Conservation (phyloP, 106 monocot genomes). For the Acanthochlamys bracteata region DNA sequence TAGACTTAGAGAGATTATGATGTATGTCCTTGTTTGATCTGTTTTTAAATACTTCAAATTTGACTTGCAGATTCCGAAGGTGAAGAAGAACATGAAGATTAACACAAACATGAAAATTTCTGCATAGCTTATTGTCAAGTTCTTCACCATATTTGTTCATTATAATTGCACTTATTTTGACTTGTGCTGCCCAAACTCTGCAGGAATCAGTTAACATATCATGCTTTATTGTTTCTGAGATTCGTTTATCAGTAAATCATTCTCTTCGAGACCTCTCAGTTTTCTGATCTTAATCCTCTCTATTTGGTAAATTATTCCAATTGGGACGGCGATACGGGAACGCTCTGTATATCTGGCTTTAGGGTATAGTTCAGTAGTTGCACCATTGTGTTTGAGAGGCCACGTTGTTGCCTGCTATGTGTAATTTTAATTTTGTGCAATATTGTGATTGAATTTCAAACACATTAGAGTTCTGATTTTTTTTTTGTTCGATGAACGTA, state of each 20-base stretch:
- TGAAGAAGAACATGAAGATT: constrained; percentile 59
- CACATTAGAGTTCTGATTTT: too few relatives aligned
- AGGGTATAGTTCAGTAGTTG: too few relatives aligned
- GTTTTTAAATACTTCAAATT: neutral
- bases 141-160: neutral
- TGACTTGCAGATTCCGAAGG: constrained; percentile 49
- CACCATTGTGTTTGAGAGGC: too few relatives aligned
- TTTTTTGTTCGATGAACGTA: too few relatives aligned
- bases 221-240: neutral
- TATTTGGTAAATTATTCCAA: too few relatives aligned
- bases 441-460: too few relatives aligned
- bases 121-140: neutral
- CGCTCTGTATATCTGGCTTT: too few relatives aligned
- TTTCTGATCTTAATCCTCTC: too few relatives aligned
- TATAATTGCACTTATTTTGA: neutral
- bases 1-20: neutral
- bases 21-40: neutral
- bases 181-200: neutral
- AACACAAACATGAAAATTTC: constrained; percentile 10
- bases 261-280: too few relatives aligned
- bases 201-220: neutral
- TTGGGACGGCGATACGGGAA: too few relatives aligned
- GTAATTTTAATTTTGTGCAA: too few relatives aligned
- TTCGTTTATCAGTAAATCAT: neutral
- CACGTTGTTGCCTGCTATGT: too few relatives aligned